A percentile compares a stretch with the other conserved stretches of the same genome.
These are phyloP conservation scores for Physcia stellaris DNA, from an alignment of 495 filamentous ascomycete species.

Conservation along the genomic window DNA sequence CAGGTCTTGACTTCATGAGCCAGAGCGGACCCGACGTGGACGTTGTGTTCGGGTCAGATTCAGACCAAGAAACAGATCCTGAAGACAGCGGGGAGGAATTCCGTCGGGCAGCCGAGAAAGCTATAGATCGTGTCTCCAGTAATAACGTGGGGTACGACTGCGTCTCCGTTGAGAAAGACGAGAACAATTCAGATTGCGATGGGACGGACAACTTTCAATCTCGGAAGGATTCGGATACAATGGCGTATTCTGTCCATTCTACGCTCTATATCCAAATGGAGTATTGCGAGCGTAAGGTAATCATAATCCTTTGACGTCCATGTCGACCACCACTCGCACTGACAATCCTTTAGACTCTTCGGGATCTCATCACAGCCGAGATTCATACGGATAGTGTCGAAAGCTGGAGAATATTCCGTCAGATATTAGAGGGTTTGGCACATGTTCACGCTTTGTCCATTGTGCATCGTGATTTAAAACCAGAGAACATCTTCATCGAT, in stretches of 20 bases:
- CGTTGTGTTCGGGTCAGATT: slow-evolving; percentile 19
- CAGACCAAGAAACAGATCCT: too few species aligned
- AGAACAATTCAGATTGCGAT: too few species aligned
- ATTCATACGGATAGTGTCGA: slow-evolving; percentile 60
- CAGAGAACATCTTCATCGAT: slow-evolving; percentile 96
- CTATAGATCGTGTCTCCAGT: too few species aligned
- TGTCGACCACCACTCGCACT: not conserved
- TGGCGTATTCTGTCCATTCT: too few species aligned
- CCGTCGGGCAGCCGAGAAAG: too few species aligned
- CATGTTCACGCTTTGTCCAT: slow-evolving; percentile 88
- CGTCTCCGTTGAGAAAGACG: too few species aligned
- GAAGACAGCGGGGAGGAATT: too few species aligned
- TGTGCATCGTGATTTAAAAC: slow-evolving; percentile 94
- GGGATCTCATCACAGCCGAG: slow-evolving; percentile 74
- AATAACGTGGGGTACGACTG: too few species aligned
- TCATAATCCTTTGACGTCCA: slow-evolving; percentile 12
- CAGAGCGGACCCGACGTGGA: slow-evolving; percentile 37
- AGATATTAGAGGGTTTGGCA: slow-evolving; percentile 77
- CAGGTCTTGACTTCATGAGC: slow-evolving; percentile 87
- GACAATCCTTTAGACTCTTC: slow-evolving; percentile 46
- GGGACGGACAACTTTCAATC: too few species aligned
- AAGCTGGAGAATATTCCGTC: slow-evolving; percentile 79
- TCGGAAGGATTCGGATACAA: too few species aligned
- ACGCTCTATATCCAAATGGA: slow-evolving; percentile 89
- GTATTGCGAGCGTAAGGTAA: slow-evolving; percentile 83